A percentile compares a stretch with the other conserved stretches of the same genome.
phyloP scores from a whole-genome alignment of 257 asterid genomes.

The Linderniella brevidens region DNA sequence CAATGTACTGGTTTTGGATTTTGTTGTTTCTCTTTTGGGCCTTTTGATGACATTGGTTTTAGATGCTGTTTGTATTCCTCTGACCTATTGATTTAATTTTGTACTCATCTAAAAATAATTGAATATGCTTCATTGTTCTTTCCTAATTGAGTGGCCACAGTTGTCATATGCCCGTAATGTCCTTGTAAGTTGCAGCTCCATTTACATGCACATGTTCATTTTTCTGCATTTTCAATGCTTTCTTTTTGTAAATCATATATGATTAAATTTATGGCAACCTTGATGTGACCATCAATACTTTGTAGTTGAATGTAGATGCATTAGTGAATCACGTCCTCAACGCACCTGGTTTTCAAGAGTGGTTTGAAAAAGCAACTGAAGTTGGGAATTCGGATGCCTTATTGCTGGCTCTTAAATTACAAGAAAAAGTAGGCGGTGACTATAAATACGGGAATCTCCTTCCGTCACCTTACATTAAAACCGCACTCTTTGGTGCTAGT shows the following conservation, averaged over 20 bases:
- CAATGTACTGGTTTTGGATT: too few relatives aligned
- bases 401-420: conserved; percentile 62
- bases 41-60: too few relatives aligned
- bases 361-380: conserved; percentile 65
- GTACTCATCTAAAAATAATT: too few relatives aligned
- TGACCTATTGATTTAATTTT: too few relatives aligned
- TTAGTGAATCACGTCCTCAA: conserved; percentile 50
- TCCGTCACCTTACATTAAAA: conserved; percentile 59
- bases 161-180: too few relatives aligned
- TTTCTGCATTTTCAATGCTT: background rate
- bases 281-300: conserved; percentile 11
- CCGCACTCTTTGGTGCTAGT: conserved; percentile 39
- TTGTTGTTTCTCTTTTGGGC: too few relatives aligned
- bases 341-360: conserved; percentile 72
- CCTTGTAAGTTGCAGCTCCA: too few relatives aligned
- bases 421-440: conserved; percentile 37
- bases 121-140: too few relatives aligned
- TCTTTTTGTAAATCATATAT: background rate
- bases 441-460: conserved; percentile 48
- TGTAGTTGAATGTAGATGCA: conserved; percentile 58
- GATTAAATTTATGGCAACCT: background rate
- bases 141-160: too few relatives aligned
- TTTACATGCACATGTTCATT: too few relatives aligned
- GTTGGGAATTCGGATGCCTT: conserved; percentile 88
- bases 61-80: too few relatives aligned